Percentiles rank a stretch among this genome's conserved stretches.
phyloP scores from a whole-genome alignment of 768 basidiomycete genomes.

The Mycena vitilis region DNA sequence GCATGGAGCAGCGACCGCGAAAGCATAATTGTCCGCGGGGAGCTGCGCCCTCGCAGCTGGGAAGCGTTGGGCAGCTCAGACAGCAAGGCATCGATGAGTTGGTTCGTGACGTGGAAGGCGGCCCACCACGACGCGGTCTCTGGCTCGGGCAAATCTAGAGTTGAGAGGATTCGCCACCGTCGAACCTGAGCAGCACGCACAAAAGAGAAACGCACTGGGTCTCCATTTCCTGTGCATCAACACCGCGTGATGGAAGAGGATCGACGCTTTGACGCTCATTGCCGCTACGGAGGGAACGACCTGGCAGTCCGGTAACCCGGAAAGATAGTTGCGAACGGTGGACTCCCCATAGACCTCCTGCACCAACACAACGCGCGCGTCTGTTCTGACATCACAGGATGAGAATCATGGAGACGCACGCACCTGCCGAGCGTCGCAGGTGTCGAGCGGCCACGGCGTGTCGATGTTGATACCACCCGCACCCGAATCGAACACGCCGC shows the following conservation, averaged over 20 bases:
- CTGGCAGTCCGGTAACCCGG: constrained; percentile 45
- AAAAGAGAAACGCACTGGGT: constrained; percentile 40
- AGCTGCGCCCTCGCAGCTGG: constrained; percentile 47
- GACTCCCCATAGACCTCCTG: constrained; percentile 59
- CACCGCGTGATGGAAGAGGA: constrained; percentile 69
- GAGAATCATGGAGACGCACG: too few relatives aligned
- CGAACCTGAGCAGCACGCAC: background rate
- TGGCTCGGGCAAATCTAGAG: constrained; percentile 53
- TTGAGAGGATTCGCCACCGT: too few relatives aligned
- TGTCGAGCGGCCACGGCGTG: constrained; percentile 64
- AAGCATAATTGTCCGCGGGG: constrained; percentile 54
- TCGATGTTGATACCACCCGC: constrained; percentile 62
- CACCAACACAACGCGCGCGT: constrained; percentile 14
- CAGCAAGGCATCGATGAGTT: constrained; percentile 57
- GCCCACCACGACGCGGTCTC: constrained; percentile 57
- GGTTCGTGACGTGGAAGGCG: constrained; percentile 59
- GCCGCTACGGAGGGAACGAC: constrained; percentile 50
- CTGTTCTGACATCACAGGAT: constrained; percentile 21
- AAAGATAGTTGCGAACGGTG: constrained; percentile 65
- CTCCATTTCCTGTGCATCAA: constrained; percentile 61
- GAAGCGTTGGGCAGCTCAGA: constrained; percentile 48
- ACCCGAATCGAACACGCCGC: constrained; percentile 65
- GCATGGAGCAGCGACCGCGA: constrained; percentile 61
- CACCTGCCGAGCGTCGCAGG: constrained; percentile 53
- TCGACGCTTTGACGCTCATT: constrained; percentile 64